Conservation (phyloP, 2,329 filamentous ascomycete species). For the Paecilomyces sp. region DNA sequence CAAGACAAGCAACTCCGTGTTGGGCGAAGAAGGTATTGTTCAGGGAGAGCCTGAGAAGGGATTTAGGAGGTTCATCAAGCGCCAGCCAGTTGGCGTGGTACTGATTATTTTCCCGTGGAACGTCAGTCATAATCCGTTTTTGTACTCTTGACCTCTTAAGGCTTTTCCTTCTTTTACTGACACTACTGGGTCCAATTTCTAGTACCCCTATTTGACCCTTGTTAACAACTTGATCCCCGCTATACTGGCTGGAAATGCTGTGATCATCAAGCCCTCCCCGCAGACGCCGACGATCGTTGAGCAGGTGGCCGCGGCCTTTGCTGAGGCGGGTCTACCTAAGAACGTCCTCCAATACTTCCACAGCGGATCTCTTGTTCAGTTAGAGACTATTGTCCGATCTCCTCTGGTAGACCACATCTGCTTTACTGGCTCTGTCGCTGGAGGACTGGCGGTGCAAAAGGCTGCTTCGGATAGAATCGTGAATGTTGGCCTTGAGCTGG, state of each 20-base stretch:
- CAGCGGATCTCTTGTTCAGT: conserved; percentile 67
- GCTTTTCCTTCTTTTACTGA: conserved; percentile 5
- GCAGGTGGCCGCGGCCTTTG: conserved; percentile 69
- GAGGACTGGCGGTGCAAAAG: conserved; percentile 76
- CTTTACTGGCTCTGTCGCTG: conserved; percentile 89
- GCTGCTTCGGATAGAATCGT: conserved; percentile 79
- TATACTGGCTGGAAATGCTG: conserved; percentile 80
- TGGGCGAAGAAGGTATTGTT: conserved; percentile 58
- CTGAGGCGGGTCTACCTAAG: conserved; percentile 69
- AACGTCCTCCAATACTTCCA: conserved; percentile 91
- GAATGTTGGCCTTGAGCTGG: conserved; percentile 81
- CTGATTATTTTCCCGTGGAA: conserved; percentile 95
- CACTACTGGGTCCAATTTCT: conserved; percentile 3
- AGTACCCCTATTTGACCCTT: conserved; percentile 93
- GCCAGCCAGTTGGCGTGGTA: conserved; percentile 79
- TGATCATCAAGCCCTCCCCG: conserved; percentile 90
- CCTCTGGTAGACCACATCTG: conserved; percentile 74
- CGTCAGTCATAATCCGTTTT: conserved; percentile 48
- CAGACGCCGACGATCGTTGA: conserved; percentile 91
- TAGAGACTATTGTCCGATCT: conserved; percentile 71
- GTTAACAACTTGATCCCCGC: conserved; percentile 90
- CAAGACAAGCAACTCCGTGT: conserved; percentile 69
- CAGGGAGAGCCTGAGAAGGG: conserved; percentile 77
- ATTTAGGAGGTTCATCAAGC: conserved; percentile 84
- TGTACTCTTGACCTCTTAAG: background rate